Evolutionary conservation across 2,329 filamentous ascomycete species (phyloP).

Genomic region (Colletotrichum lupini): DNA sequence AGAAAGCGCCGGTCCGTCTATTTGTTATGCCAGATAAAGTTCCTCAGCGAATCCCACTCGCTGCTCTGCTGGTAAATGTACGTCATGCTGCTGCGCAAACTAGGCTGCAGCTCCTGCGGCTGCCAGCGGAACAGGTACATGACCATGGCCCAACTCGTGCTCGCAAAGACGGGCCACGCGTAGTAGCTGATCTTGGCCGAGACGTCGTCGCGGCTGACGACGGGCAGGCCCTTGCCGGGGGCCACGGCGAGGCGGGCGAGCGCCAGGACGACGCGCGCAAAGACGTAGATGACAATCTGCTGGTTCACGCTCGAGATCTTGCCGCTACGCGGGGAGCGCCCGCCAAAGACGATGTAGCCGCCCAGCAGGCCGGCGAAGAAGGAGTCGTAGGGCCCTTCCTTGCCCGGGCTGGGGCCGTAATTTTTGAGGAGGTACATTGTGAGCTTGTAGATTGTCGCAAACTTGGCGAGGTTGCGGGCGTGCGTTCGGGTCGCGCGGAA

Average conservation of each 20-base stretch:
- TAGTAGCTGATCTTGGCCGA: constrained; percentile 68
- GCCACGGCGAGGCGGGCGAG: constrained; percentile 86
- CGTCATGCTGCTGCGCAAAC: constrained; percentile 93
- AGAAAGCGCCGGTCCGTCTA: constrained; percentile 41
- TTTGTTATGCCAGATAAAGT: constrained; percentile 87
- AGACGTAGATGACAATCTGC: constrained; percentile 98
- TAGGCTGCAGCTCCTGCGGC: constrained; percentile 90
- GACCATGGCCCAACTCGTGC: constrained; percentile 88
- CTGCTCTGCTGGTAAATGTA: constrained; percentile 96
- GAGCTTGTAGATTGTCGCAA: constrained; percentile 90
- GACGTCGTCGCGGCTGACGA: constrained; percentile 60
- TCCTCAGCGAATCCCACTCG: constrained; percentile 87
- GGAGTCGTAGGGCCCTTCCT: constrained; percentile 80
- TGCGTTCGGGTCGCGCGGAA: constrained; percentile 90
- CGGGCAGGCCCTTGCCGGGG: constrained; percentile 62
- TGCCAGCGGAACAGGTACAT: constrained; percentile 97
- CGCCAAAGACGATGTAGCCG: constrained; percentile 92
- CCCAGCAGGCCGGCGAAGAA: constrained; percentile 90
- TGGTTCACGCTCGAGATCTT: constrained; percentile 86
- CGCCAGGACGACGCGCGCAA: constrained; percentile 88
- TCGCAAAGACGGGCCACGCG: constrained; percentile 94
- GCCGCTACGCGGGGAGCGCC: constrained; percentile 69
- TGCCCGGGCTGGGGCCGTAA: constrained; percentile 66
- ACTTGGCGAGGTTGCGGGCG: constrained; percentile 90
- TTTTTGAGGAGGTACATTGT: constrained; percentile 80